These are phyloP conservation scores for Terfezia boudieri DNA, from an alignment of 495 filamentous ascomycete genomes.

Conservation along the genomic window DNA sequence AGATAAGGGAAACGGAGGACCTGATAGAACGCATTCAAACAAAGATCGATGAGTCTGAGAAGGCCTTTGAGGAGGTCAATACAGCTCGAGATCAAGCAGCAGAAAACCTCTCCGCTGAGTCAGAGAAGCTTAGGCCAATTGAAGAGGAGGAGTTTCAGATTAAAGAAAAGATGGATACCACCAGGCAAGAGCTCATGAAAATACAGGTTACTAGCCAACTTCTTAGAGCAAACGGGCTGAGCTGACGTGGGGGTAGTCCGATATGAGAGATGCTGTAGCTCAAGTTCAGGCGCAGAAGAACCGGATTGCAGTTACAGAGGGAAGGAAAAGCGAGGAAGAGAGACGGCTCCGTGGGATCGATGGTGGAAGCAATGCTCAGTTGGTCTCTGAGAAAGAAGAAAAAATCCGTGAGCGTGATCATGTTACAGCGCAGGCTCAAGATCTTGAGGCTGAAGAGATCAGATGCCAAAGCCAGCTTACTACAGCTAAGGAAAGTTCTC, in stretches of 20 bases:
- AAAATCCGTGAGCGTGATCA: not conserved
- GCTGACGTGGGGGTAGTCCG: no score
- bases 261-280: conserved; percentile 21
- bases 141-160: conserved; percentile 23
- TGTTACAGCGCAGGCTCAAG: conserved; percentile 18
- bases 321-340: conserved; percentile 24
- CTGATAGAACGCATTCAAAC: conserved; percentile 22
- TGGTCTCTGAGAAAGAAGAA: conserved; percentile 17
- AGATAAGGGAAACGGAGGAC: not conserved
- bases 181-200: conserved; percentile 24
- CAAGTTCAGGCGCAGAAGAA: conserved; percentile 25
- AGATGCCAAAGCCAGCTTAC: no score
- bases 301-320: conserved; percentile 23
- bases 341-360: conserved; percentile 29
- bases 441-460: conserved; percentile 10
- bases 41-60: conserved; percentile 24
- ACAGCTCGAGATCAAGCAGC: conserved; percentile 25
- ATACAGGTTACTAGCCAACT: conserved; percentile 23
- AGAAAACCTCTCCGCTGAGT: conserved; percentile 13
- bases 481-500: no score
- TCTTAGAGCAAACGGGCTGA: no score
- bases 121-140: conserved; percentile 14
- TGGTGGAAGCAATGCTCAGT: conserved; percentile 30
- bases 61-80: conserved; percentile 23
- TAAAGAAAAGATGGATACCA: conserved; percentile 22